Conservation (phyloP, 306 rosid species). For the Corylus avellana region DNA sequence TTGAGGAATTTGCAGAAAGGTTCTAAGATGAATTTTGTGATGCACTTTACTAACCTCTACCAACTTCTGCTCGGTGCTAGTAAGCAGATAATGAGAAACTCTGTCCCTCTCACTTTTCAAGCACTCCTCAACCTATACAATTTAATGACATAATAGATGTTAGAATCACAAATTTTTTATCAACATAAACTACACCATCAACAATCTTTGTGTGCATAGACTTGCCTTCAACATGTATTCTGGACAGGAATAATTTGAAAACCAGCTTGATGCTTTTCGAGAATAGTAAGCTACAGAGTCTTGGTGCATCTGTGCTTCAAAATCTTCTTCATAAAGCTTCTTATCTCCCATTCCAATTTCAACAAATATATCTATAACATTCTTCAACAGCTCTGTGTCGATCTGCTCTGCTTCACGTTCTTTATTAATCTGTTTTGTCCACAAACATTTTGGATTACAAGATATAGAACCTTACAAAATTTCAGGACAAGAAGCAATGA, state of each 20-base stretch:
- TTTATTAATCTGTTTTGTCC: slow-evolving; percentile 53
- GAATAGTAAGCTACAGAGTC: slow-evolving; percentile 64
- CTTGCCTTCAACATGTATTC: slow-evolving; percentile 84
- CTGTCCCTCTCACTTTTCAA: slow-evolving; percentile 51
- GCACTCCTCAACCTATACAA: slow-evolving; percentile 47
- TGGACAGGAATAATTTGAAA: slow-evolving; percentile 71
- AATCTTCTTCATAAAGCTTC: slow-evolving; percentile 56
- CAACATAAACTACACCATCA: not conserved
- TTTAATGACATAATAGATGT: slow-evolving; percentile 3
- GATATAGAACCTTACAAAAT: not conserved
- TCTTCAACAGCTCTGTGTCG: slow-evolving; percentile 68
- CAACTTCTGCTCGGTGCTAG: slow-evolving; percentile 46
- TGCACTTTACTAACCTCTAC: slow-evolving; percentile 36
- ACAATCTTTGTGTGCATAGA: slow-evolving; percentile 20
- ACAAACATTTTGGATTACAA: slow-evolving; percentile 9
- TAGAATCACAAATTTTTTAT: not conserved
- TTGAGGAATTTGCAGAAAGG: too few relatives aligned
- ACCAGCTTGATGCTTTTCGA: slow-evolving; percentile 75
- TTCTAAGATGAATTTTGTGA: not conserved
- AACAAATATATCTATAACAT: slow-evolving; percentile 64
- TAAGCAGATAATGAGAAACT: slow-evolving; percentile 43
- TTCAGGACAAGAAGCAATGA: slow-evolving; percentile 5
- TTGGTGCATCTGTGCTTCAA: slow-evolving; percentile 58
- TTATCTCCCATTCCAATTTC: slow-evolving; percentile 71
- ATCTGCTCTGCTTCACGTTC: slow-evolving; percentile 90